phyloP scores from a whole-genome alignment of 768 basidiomycete species.

The Boletus vermiculosoides region DNA sequence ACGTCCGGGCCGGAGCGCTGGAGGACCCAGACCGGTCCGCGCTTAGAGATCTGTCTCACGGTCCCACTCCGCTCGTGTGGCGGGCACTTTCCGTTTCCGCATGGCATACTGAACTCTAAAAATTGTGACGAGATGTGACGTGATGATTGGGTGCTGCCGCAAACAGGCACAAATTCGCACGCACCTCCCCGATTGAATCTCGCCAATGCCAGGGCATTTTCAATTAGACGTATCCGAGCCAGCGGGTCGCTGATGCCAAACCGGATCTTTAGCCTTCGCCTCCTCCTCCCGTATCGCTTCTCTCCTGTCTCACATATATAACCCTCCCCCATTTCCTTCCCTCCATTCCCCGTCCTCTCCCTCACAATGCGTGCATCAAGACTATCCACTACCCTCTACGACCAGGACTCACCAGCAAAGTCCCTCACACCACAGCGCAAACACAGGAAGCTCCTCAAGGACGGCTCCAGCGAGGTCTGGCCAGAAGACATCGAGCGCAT shows the following conservation, averaged over 20 bases:
- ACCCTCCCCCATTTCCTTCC: slow-evolving; percentile 15
- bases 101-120: slow-evolving; percentile 23
- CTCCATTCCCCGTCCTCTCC: slow-evolving; percentile 7
- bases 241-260: slow-evolving; percentile 26
- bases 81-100: slow-evolving; percentile 48
- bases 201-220: slow-evolving; percentile 30
- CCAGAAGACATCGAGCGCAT: slow-evolving; percentile 73
- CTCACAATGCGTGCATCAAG: slow-evolving; percentile 27
- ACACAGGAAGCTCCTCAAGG: slow-evolving; percentile 82
- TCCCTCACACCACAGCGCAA: slow-evolving; percentile 69
- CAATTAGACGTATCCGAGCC: slow-evolving; percentile 31
- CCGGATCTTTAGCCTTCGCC: slow-evolving; percentile 50
- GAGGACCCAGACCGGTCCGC: slow-evolving; percentile 11
- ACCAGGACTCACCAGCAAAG: slow-evolving; percentile 17
- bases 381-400: slow-evolving; percentile 20
- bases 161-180: slow-evolving; percentile 21
- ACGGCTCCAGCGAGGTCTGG: slow-evolving; percentile 79
- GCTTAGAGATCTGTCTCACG: slow-evolving; percentile 13
- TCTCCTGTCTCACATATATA: slow-evolving; percentile 36
- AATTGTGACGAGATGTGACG: slow-evolving; percentile 19
- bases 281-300: slow-evolving; percentile 21
- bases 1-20: not conserved
- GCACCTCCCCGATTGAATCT: slow-evolving; percentile 31
- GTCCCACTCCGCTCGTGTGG: slow-evolving; percentile 47
- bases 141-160: slow-evolving; percentile 5